phyloP scores from a whole-genome alignment of 345 rosid genomes.

The Dipteronia sinensis region DNA sequence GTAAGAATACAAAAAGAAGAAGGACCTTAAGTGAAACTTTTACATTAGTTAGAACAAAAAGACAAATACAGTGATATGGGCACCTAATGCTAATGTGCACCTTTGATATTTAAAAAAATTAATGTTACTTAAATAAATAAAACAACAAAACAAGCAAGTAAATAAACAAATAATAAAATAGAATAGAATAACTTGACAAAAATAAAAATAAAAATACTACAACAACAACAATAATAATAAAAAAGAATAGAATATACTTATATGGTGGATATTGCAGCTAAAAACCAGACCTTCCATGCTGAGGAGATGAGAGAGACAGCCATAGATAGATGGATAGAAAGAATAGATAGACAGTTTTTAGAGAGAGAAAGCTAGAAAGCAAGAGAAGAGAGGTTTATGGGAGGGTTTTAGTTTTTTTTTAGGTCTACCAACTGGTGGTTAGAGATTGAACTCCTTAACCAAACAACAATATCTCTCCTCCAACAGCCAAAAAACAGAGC shows the following conservation, averaged over 20 bases:
- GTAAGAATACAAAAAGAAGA: constrained; percentile 7
- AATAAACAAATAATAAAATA: constrained; percentile 19
- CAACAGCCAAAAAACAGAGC: constrained; percentile 34
- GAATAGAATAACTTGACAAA: constrained; percentile 14
- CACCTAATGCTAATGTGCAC: constrained; percentile 37
- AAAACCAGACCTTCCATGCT: constrained; percentile 49
- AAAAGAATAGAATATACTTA: constrained; percentile 37
- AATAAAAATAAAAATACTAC: not conserved
- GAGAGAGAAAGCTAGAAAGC: constrained; percentile 24
- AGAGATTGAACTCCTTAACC: constrained; percentile 76
- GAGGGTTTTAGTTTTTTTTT: constrained; percentile 44
- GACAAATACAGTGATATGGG: constrained; percentile 48
- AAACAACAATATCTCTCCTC: constrained; percentile 42
- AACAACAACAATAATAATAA: constrained; percentile 3
- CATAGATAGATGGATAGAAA: constrained; percentile 2
- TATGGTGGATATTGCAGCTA: constrained; percentile 66
- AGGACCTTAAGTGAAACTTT: constrained; percentile 7
- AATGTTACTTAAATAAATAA: not conserved
- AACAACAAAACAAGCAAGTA: not conserved
- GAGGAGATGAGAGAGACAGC: constrained; percentile 48
- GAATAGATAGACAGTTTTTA: not conserved
- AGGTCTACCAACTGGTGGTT: constrained; percentile 98
- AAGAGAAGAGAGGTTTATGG: constrained; percentile 43
- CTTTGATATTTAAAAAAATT: constrained; percentile 25
- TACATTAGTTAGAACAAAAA: constrained; percentile 31